Evolutionary conservation across 371 early-diverging fungal genomes (phyloP), one percentile per base, ranked within the genome.

Genomic region (Zopfochytrium polystomum): DNA sequence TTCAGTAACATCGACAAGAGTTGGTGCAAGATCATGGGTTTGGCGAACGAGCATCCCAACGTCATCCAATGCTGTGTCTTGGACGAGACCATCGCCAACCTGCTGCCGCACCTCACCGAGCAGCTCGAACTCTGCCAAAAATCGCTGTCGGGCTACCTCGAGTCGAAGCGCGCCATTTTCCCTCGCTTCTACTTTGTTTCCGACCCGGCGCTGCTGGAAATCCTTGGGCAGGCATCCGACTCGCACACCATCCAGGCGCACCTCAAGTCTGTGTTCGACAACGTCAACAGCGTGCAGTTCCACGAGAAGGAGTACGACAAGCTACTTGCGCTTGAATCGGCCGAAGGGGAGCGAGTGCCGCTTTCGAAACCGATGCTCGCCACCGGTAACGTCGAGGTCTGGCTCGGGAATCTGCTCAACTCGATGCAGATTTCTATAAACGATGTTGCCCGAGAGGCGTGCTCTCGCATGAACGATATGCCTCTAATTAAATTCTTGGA

Each of bases 301-400:
- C 82, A 84, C 65, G 84, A 83, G 18, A 84, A 83, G 62, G 84
- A 84, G 52, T 83, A 84, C 60, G 83, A 84, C 73, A 83, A 80
- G 57, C 83, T 84, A 60, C 55, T 83, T 22, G 83, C 75, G 2
- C 27, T 84, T 18, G 82, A 82, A 52, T 79, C 79, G 6, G 59
- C 77, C 9, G 84, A 84, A 68, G 82, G 84, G 13, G 84, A 84
- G 58, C 66, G 76, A 1, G 82, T 84, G 9, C 57, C 76, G 1
- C 56, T 83, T 6, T 70, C 67, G 30, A 65, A 78, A 33, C 79
- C 81, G 5, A 76, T 81, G 76, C 65, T 83, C 18, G 84, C 84
- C 9, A 65, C 68, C 11, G 84, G 84, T 9, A 84, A 83, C 53
- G 84, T 84, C 18, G 84, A 84, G 61, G 52, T 72, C 44, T 84